Base-by-base conservation (phyloP, 164 flowering plant species). In the Hamamelis virginiana region DNA sequence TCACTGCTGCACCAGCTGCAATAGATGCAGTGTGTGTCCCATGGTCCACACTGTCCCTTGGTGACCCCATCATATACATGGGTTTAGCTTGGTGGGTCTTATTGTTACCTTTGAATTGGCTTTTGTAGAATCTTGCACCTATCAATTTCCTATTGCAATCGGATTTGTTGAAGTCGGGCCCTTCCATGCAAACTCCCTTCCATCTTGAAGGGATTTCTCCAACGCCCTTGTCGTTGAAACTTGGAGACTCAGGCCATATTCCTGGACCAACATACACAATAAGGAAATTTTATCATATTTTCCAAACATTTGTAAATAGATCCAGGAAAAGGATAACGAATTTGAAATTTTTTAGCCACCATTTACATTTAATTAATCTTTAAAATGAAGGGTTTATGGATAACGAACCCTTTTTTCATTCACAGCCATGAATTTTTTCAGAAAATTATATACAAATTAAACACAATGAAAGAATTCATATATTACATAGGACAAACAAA, bases 131-230 rank as follows among this genome's bases (percentile, higher is more conserved):
- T 77, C 96, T 82, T 59, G 93, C 94, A n/a, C 96, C 96, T 38
- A 91, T 87, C 69, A 91, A 61, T 70, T 91, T 91, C 81, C 93
- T 87, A 66, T 87, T 91, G 60, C 97, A 89, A 13, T 80, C 59
- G 38, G 86, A 80, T 69, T 83, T 86, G 28, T 78, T 83, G 72
- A 86, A 89, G 68, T 85, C 85, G 28, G 79, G 48, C 16, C 87
- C 91, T 61, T 87, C 89, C 94, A 89, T 86, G 84, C 97, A 91
- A 62, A 77, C 77, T 67, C 97, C 97, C 76, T 83, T 86, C 97
- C 92, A 91, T 78, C 79, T 81, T 21, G 80, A 72, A 48, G 97
- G 97, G 47, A 91, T 80, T 69, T 79, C 69, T 19, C 91, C 92
- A 1, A 87, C 65, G 33, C 92, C 94, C 9, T 77, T 14, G 50